Percentiles rank a stretch among this genome's conserved stretches.
These are phyloP conservation scores for Mucor racemosus DNA, from an alignment of 371 early-diverging fungal genomes.

Conservation along the genomic window DNA sequence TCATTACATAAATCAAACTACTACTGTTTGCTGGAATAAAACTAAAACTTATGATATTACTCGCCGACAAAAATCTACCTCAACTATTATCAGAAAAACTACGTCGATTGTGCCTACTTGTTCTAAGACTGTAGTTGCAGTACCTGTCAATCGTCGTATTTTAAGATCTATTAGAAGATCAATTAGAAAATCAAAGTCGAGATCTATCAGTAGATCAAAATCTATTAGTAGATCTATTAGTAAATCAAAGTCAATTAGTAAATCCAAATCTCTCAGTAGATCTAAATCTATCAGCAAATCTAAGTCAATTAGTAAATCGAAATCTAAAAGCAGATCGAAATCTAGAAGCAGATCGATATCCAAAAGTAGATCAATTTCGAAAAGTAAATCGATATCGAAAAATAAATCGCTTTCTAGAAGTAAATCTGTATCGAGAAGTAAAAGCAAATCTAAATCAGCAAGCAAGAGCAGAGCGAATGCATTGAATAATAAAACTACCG, in stretches of 20 bases:
- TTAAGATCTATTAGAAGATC: conserved; percentile 12
- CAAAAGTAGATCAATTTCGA: background rate
- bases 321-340: background rate
- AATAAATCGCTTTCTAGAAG: background rate
- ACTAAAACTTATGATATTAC: conserved; percentile 10
- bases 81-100: conserved; percentile 11
- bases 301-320: background rate
- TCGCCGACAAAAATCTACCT: background rate
- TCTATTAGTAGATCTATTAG: background rate
- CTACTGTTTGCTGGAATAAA: conserved; percentile 15
- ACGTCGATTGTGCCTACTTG: conserved; percentile 20
- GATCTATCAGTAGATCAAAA: background rate
- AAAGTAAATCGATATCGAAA: background rate
- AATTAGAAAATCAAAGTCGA: background rate
- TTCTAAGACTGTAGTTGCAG: conserved; percentile 23
- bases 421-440: background rate
- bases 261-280: background rate
- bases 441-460: background rate
- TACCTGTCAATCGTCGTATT: conserved; percentile 19
- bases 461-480: background rate
- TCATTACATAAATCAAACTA: conserved; percentile 1
- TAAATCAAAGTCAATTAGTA: background rate
- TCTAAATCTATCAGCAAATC: background rate
- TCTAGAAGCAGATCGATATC: background rate
- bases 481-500: background rate